Evolutionary conservation across 495 filamentous ascomycete genomes (phyloP), one percentile per base, ranked within the genome.

Genomic region (Tuber magnatum): DNA sequence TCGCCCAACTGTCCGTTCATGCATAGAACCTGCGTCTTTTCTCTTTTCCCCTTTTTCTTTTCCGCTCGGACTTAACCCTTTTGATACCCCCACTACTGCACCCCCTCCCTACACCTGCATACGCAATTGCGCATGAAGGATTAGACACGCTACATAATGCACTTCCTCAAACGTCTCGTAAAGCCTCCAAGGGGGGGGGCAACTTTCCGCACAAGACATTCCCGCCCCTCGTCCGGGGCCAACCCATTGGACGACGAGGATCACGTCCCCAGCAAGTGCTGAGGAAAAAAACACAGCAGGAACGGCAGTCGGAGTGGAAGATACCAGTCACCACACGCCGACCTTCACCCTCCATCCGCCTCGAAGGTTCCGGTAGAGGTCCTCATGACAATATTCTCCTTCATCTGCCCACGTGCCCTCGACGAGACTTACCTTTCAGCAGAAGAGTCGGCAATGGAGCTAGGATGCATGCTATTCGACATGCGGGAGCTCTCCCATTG

Each of bases 391-490:
- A 93, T 98, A 81, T 92, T 99, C 82, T 82, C 86, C 79, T 89
- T 88, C 75, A 89, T 97, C 74, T 97, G 95, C 77, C 94, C 95
- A 24, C 95, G 97, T 84, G 84, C 89, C 32, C 82, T 84, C 35
- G 93, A 99, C 82, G 85, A 91, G 75, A 90, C 86, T 73, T 97
- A 94, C 83, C 88, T 90, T 70, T 89, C 89, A 38, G 94, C 92
- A 73, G 95, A 98, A 85, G 88, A 92, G 81, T 93, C 92, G 68
- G 88, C 91, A 77, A 87, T 91, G 68, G 92, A 91, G 78, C 90
- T 94, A 88, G 91, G 90, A 76, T 99, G 95, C 84, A 94, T 94
- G 92, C 90, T 97, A 41, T 99, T 95, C 86, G 94, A 97, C 85
- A 88, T 96, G 86, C 91, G 94, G 77, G 94, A 98, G 83, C 88